phyloP scores from a whole-genome alignment of 108 stramenopile species.

The Tribonema minus region DNA sequence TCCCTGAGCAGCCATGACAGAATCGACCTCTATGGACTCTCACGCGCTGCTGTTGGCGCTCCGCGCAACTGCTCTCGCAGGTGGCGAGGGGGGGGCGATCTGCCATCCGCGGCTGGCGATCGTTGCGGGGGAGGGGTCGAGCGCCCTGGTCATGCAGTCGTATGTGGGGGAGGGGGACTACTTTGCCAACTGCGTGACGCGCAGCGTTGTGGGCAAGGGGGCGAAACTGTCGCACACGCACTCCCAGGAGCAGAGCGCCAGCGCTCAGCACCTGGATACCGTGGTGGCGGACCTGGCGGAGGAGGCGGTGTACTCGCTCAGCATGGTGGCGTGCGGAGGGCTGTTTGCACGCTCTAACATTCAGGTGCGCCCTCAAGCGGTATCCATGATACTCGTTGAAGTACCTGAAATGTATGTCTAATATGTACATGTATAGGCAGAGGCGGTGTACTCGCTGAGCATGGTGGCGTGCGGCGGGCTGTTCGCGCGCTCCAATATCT shows the following conservation, averaged over 20 bases:
- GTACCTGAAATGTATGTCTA: too few relatives aligned
- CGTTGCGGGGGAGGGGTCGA: constrained; percentile 1
- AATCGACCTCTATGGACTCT: too few relatives aligned
- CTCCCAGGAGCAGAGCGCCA: not conserved
- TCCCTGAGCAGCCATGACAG: too few relatives aligned
- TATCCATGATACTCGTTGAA: too few relatives aligned
- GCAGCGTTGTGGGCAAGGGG: constrained; percentile 1
- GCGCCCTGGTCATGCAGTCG: not conserved
- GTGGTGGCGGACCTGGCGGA: not conserved
- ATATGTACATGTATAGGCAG: too few relatives aligned
- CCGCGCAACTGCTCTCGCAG: too few relatives aligned
- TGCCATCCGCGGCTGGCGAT: constrained; percentile 31
- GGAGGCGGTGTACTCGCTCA: constrained; percentile 26
- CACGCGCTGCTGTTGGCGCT: too few relatives aligned
- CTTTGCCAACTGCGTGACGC: constrained; percentile 23
- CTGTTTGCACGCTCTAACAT: constrained; percentile 5
- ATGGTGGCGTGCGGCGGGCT: constrained; percentile 12
- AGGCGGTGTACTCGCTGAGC: constrained; percentile 32
- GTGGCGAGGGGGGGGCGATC: constrained; percentile 1
- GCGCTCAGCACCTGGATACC: constrained; percentile 15
- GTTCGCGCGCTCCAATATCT: too few relatives aligned
- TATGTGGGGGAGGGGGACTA: constrained; percentile 15
- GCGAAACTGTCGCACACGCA: constrained; percentile 22
- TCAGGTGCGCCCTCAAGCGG: too few relatives aligned
- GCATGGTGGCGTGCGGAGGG: constrained; percentile 16